Base-by-base conservation (phyloP, 331 rosid species). In the Malus hybrid region DNA sequence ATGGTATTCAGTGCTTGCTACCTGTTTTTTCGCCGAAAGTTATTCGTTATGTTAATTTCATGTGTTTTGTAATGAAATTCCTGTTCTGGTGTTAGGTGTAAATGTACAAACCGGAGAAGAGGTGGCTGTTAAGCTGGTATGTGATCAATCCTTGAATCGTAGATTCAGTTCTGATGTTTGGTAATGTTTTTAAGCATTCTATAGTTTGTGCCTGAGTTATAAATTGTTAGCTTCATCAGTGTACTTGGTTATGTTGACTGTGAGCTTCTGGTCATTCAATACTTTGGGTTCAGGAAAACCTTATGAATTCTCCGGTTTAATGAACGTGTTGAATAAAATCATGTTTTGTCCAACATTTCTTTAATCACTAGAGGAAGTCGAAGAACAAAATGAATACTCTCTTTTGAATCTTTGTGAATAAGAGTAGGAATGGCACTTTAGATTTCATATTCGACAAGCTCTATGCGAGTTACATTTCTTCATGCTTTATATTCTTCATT, bases 101-200 rank as follows among this genome's bases (percentile, higher is more conserved):
- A 95, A 95, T 84, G 82, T 95, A 69, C 98, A 92, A 83, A 89
- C 93, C 71, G 99, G 97, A 71, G 99, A 95, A 85, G 99, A 95
- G 89, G 99, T 92, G 74, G 99, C 99, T 75, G 91, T 92, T 73
- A 95, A 95, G 91, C 91, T 95, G 93, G 99, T 95, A 90, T 77
- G 94, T 86, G 73, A 74, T 79, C 39, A 22, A 31, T 77, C 16
- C 73, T 78, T 24, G 14, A 72, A 69, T 65, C 19, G 27, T 50
- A 52, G 39, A 67, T 32, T 70, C 36, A 19, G 48, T 39, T n/a
- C 29, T 67, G 76, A 70, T 81, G n/a, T 28, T 7, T 71, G 63
- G 60, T 76, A 27, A 18, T 32, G 12, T 19, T 56, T 60, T 14
- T 62, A 11, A 67, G 65, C 14, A 16, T 57, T 24, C 10, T 42